phyloP scores from a whole-genome alignment of 805 yeast genomes.

The Phaffomyces opuntiae region DNA sequence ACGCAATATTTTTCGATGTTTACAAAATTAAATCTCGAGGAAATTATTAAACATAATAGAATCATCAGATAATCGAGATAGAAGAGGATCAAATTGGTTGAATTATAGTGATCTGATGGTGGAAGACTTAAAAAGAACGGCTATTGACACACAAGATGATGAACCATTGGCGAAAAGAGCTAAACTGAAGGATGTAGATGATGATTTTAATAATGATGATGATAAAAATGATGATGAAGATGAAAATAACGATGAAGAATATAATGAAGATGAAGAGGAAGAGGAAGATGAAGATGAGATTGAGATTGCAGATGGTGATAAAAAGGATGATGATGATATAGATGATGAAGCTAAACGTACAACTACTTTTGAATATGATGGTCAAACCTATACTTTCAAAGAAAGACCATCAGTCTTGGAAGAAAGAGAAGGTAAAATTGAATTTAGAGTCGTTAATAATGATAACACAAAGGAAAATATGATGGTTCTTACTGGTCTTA shows the following conservation, averaged over 20 bases:
- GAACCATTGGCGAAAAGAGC: slow-evolving; percentile 24
- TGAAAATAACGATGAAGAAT: slow-evolving; percentile 13
- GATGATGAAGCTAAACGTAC: slow-evolving; percentile 31
- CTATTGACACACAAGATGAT: slow-evolving; percentile 18
- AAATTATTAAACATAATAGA: not conserved
- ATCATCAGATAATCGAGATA: no score
- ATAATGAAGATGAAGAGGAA: slow-evolving; percentile 20
- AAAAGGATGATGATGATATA: slow-evolving; percentile 21
- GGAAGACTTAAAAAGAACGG: slow-evolving; percentile 13
- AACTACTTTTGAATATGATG: slow-evolving; percentile 50
- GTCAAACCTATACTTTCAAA: slow-evolving; percentile 71
- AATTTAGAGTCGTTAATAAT: slow-evolving; percentile 93
- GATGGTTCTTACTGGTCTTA: slow-evolving; percentile 89
- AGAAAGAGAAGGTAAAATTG: slow-evolving; percentile 88
- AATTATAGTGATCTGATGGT: not conserved
- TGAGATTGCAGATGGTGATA: slow-evolving; percentile 20
- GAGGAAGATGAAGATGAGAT: slow-evolving; percentile 19
- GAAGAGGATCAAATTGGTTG: no score
- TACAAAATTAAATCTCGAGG: not conserved
- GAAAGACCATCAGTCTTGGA: slow-evolving; percentile 93
- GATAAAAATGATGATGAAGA: slow-evolving; percentile 19
- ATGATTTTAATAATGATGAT: slow-evolving; percentile 10
- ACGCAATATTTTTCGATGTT: not conserved
- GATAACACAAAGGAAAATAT: slow-evolving; percentile 82
- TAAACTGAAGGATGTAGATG: slow-evolving; percentile 23